Evolutionary conservation across 2,329 filamentous ascomycete species (phyloP).

Genomic region (Xylaria sp.): DNA sequence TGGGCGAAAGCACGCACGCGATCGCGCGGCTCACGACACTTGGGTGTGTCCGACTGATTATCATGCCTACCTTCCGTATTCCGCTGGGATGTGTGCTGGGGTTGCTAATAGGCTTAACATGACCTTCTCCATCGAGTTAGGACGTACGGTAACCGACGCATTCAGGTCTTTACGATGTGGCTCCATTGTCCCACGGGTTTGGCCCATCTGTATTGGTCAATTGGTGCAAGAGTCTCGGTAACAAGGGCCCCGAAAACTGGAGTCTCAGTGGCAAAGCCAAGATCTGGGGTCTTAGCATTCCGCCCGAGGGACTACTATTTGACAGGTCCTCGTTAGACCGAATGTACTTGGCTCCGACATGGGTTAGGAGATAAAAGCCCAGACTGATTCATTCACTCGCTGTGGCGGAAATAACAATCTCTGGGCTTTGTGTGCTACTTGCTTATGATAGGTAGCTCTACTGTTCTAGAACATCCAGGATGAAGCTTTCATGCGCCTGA

Average conservation of each 20-base stretch:
- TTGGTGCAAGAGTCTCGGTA: constrained; percentile 9
- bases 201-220: constrained; percentile 25
- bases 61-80: constrained; percentile 35
- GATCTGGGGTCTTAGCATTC: constrained; percentile 29
- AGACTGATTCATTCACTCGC: background rate
- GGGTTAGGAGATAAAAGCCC: no score
- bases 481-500: background rate
- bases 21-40: constrained; percentile 28
- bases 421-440: background rate
- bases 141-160: constrained; percentile 12
- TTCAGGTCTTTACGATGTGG: constrained; percentile 17
- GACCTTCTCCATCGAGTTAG: constrained; percentile 37
- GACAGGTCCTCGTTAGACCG: constrained; percentile 10
- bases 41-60: constrained; percentile 24
- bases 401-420: constrained; percentile 7
- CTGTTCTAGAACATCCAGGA: constrained; percentile 15
- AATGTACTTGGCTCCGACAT: background rate
- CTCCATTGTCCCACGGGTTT: constrained; percentile 1
- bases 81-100: constrained; percentile 25
- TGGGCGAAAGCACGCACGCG: constrained; percentile 15
- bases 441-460: background rate
- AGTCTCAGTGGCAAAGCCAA: constrained; percentile 33
- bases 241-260: constrained; percentile 11
- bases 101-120: constrained; percentile 21
- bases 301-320: constrained; percentile 6